Conservation (phyloP, 257 asterid species). For the Thymus quinquecostatus region DNA sequence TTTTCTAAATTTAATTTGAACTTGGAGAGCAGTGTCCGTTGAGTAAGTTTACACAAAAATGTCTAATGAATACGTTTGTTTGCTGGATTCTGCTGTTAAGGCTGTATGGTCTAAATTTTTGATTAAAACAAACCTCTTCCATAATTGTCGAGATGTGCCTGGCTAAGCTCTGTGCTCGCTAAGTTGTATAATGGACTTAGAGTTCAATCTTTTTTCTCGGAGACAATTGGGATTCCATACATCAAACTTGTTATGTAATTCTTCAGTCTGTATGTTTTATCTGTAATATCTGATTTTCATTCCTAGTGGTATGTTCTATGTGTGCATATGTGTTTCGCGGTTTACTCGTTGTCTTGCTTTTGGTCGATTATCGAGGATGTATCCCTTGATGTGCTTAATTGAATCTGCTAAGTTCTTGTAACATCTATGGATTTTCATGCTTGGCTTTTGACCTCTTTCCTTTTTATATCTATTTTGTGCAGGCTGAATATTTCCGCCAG, state of each 20-base stretch:
- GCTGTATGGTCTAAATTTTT: neutral
- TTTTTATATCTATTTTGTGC: constrained; percentile 34
- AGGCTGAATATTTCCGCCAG: constrained; percentile 96
- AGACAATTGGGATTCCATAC: neutral
- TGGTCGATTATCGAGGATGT: no score
- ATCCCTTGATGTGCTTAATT: neutral
- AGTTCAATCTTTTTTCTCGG: neutral
- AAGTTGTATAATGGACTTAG: neutral
- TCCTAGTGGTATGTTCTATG: neutral
- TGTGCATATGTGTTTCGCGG: neutral
- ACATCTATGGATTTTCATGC: neutral
- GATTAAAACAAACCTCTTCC: neutral
- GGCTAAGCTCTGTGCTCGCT: neutral
- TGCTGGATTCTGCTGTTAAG: no score
- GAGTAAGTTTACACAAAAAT: no score
- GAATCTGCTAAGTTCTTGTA: constrained; percentile 7
- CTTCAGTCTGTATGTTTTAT: neutral
- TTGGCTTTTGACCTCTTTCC: neutral
- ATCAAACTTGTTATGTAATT: neutral
- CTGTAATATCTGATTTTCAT: neutral
- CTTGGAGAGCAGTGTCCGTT: no score
- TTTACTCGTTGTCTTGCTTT: neutral
- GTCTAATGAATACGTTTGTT: no score
- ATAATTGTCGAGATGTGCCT: neutral
- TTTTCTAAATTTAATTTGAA: no score